These are phyloP conservation scores for Neonectria magnoliae DNA, from an alignment of 2,329 filamentous ascomycete species.

Conservation along the genomic window DNA sequence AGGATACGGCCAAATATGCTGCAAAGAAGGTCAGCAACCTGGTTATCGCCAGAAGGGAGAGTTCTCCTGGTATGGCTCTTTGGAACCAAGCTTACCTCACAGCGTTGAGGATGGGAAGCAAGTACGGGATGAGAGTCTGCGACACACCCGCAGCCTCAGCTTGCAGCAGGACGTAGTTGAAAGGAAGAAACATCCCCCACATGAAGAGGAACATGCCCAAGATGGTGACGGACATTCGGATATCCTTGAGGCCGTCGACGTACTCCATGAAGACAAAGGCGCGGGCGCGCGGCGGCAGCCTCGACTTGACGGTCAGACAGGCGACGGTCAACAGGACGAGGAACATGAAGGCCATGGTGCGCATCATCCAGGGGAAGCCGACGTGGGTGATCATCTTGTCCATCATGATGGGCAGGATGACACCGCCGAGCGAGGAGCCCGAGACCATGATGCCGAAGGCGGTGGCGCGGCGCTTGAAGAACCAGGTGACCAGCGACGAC, in stretches of 20 bases:
- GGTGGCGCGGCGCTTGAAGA: constrained; percentile 60
- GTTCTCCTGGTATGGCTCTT: neutral
- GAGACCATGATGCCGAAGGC: constrained; percentile 64
- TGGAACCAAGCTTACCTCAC: constrained; percentile 50
- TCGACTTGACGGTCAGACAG: constrained; percentile 47
- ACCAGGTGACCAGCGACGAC: constrained; percentile 61
- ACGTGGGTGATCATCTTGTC: constrained; percentile 61
- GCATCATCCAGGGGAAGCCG: constrained; percentile 61
- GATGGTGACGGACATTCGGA: constrained; percentile 55
- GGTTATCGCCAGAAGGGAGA: neutral
- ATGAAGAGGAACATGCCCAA: constrained; percentile 64
- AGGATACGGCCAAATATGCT: constrained; percentile 63
- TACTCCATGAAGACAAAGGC: constrained; percentile 60
- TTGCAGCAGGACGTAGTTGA: constrained; percentile 63
- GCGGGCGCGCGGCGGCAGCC: constrained; percentile 56
- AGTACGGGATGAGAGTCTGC: constrained; percentile 54
- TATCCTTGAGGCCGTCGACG: constrained; percentile 56
- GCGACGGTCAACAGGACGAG: constrained; percentile 48
- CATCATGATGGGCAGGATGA: constrained; percentile 69
- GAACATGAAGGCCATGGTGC: constrained; percentile 58
- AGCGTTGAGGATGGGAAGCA: constrained; percentile 67
- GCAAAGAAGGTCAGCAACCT: constrained; percentile 27
- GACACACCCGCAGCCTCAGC: constrained; percentile 56
- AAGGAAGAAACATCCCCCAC: constrained; percentile 64
- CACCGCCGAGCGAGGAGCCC: constrained; percentile 65